Base-by-base conservation (phyloP, 495 filamentous ascomycete genomes). In the Hapsidospora chrysogenum region DNA sequence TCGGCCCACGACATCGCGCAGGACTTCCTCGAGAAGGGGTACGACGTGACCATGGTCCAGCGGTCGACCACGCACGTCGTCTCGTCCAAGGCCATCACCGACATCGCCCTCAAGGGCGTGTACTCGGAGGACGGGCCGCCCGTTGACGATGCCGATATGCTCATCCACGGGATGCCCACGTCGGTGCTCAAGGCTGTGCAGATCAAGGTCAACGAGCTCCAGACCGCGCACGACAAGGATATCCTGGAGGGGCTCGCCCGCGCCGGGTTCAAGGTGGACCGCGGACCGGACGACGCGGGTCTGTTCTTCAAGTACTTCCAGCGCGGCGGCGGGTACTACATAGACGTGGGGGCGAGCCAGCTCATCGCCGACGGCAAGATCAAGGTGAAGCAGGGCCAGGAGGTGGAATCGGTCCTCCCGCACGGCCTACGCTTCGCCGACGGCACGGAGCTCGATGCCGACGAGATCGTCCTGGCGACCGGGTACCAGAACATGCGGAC, bases 31-130 rank as follows among this genome's bases (percentile, higher is more conserved):
- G 80, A 87, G 46, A 74, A 80, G 27, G 84, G 84, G 1, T 79
- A 80, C 43, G 64, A 78, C n/a, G 77, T 86, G n/a, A 87, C 81
- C 7, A 73, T 92, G 46, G 60, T 92, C 9, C 83, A 92, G 58
- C 71, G 84, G 13, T 77, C 75, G 1, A 72, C 72, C 10, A 87
- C 84, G 0, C 75, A 64, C 36, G 75, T 92, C 22, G 53, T 85
- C 5, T 66, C 69, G 0, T 71, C 65, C 10, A 51, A 72, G 4
- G 39, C 57, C 14, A 37, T 51, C 2, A 10, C 54, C 15, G 55
- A 70, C 9, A 62, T 78, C 26, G 41, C 63, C 2, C 47, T 77
- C n/a, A 65, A 51, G 10, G 65, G 61, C 0, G 43, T 77, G 0
- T 92, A 83, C 45, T 64, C 66, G 13, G 80, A 85, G 44, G 58